Conservation (phyloP, 2,329 filamentous ascomycete species). For the Colletotrichum abscissum region DNA sequence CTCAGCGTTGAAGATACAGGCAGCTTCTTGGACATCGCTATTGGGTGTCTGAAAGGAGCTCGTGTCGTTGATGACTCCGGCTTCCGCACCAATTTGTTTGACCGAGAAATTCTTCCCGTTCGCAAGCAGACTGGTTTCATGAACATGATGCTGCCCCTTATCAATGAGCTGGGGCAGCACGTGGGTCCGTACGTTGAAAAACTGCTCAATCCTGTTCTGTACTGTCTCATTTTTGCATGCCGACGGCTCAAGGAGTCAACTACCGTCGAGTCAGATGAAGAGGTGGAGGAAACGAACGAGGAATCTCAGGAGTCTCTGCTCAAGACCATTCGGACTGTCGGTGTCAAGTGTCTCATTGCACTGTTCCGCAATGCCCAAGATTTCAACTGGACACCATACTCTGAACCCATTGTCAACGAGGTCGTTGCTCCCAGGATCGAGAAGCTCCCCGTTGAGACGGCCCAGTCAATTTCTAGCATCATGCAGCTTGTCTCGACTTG, state of each 20-base stretch:
- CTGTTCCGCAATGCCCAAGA: constrained; percentile 80
- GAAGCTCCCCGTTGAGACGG: constrained; percentile 85
- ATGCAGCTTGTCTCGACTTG: constrained; percentile 85
- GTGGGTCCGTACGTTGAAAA: constrained; percentile 75
- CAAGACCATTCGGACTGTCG: constrained; percentile 74
- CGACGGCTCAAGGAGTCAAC: constrained; percentile 62
- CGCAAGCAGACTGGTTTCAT: constrained; percentile 91
- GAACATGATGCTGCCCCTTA: constrained; percentile 89
- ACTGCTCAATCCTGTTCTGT: constrained; percentile 82
- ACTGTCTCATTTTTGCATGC: constrained; percentile 80
- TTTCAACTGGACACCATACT: constrained; percentile 79
- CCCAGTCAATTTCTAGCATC: constrained; percentile 87
- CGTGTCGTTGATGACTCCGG: constrained; percentile 64
- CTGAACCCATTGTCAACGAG: constrained; percentile 77
- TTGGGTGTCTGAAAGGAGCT: constrained; percentile 75
- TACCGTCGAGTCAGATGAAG: constrained; percentile 47
- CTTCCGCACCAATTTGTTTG: constrained; percentile 64
- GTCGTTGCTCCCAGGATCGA: constrained; percentile 81
- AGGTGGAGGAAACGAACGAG: constrained; percentile 55
- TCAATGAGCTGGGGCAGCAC: constrained; percentile 83
- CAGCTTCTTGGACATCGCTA: constrained; percentile 85
- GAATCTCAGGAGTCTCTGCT: constrained; percentile 67
- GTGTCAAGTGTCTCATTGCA: constrained; percentile 84
- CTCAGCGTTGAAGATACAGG: constrained; percentile 80
- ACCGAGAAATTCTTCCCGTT: constrained; percentile 68